Percentiles rank a stretch among this genome's conserved stretches.
phyloP scores from a whole-genome alignment of 495 filamentous ascomycete genomes.

The Daldinia childiae region DNA sequence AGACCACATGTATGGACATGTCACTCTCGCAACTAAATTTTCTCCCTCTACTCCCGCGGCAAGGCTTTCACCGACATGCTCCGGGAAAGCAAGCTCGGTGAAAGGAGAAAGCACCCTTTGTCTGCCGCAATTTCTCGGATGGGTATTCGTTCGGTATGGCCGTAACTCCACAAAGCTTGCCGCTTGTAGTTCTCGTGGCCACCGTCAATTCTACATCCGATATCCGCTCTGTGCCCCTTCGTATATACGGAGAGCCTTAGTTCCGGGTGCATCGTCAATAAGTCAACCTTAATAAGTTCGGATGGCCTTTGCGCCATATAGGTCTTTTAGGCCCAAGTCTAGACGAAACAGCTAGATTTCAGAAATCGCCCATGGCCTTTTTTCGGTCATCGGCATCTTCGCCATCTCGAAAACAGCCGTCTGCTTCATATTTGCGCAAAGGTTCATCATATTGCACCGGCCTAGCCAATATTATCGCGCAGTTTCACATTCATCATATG shows the following conservation, averaged over 20 bases:
- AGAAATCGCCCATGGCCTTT: conserved; percentile 21
- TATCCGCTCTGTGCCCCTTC: conserved; percentile 32
- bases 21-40: conserved; percentile 13
- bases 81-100: conserved; percentile 36
- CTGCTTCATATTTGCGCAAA: conserved; percentile 13
- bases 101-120: conserved; percentile 28
- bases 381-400: conserved; percentile 42
- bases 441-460: conserved; percentile 1
- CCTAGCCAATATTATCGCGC: conserved; percentile 4
- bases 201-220: conserved; percentile 37
- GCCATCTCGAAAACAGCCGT: conserved; percentile 25
- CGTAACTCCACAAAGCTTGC: conserved; percentile 45
- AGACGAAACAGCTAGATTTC: conserved; percentile 22
- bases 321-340: conserved; percentile 8
- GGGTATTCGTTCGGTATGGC: conserved; percentile 45
- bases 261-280: conserved; percentile 13
- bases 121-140: conserved; percentile 39
- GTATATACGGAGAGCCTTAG: conserved; percentile 36
- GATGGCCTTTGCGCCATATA: conserved; percentile 11
- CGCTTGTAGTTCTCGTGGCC: conserved; percentile 39
- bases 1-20: conserved; percentile 28
- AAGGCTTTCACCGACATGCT: conserved; percentile 43
- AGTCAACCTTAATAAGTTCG: conserved; percentile 34
- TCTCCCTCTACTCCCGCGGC: conserved; percentile 28
- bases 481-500: neutral